Conservation (phyloP, 176 grass and related monocot species). For the Zea mays region DNA sequence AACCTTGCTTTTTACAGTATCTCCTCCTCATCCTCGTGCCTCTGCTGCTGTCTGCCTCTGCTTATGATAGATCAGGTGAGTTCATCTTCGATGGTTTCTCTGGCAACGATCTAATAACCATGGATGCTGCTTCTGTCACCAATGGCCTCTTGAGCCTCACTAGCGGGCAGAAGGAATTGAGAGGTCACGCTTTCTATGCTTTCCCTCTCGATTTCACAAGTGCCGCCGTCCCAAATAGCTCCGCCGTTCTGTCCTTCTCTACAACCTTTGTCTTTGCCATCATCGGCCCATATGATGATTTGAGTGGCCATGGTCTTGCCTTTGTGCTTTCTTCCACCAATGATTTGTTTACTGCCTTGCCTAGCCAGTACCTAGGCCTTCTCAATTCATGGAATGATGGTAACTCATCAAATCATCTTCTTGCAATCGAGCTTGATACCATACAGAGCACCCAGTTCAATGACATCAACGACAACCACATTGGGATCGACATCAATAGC, state of each 20-base stretch:
- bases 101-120: no score
- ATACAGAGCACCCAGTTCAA: background rate
- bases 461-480: conserved; percentile 42
- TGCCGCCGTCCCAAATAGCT: background rate
- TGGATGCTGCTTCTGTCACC: no score
- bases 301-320: conserved; percentile 19
- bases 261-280: conserved; percentile 48
- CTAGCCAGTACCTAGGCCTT: conserved; percentile 9
- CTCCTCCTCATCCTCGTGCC: no score
- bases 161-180: no score
- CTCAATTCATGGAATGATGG: background rate
- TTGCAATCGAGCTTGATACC: conserved; percentile 49
- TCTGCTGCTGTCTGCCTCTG: no score
- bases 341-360: background rate
- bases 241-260: conserved; percentile 36
- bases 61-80: no score
- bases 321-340: conserved; percentile 30
- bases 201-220: conserved; percentile 24
- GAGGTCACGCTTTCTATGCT: conserved; percentile 45
- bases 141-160: no score
- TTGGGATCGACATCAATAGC: conserved; percentile 37
- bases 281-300: background rate
- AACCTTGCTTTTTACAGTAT: no score
- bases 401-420: background rate
- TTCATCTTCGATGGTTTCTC: no score